Evolutionary conservation across 768 basidiomycete species (phyloP), one percentile per base, ranked within the genome.

Genomic region (Suillus plorans): DNA sequence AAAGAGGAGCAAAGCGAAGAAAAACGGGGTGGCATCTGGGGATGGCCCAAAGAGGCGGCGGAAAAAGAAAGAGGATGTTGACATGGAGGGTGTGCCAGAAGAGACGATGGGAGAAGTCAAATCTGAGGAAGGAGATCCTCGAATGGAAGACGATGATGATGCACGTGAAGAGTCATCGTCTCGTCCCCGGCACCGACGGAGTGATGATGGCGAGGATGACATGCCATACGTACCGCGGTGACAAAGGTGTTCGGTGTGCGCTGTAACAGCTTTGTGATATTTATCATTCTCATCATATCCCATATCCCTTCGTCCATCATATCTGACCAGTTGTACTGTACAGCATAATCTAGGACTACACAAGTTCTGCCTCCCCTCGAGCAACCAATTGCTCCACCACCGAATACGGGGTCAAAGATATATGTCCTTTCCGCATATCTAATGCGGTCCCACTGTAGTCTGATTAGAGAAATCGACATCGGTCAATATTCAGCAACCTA

Each of bases 341-440:
- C 57, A 41, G 18, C 18, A 58, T 58, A 58, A 41, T 58, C 16
- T 41, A 41, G 39, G 16, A 67, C 68, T 79, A 95, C 52, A 94
- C 88, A 41, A 95, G 81, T 73, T 93, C 90, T 6, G 89, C 89
- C 72, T 90, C 87, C 61, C 89, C 92, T 71, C 88, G 79, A 44
- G 81, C 78, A 50, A 95, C 80, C 14, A 94, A 83, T 42, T 91
- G 84, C 69, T 95, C 90, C 6, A 95, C 87, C 22, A 90, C 83
- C 31, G 82, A 80, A 75, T 92, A 97, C 25, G 89, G 90, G 20
- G 91, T 83, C 20, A 97, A 72, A 49, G 92, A 90, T 63, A 95
- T 93, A 65, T 92, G 89, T 10, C 90, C 93, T 70, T 89, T 90
- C 60, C 85, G 81, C 82, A 97, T 86, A 44, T 90, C 86, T 63